These are phyloP conservation scores for Monilinia laxa DNA, from an alignment of 2,329 filamentous ascomycete species.

Conservation along the genomic window DNA sequence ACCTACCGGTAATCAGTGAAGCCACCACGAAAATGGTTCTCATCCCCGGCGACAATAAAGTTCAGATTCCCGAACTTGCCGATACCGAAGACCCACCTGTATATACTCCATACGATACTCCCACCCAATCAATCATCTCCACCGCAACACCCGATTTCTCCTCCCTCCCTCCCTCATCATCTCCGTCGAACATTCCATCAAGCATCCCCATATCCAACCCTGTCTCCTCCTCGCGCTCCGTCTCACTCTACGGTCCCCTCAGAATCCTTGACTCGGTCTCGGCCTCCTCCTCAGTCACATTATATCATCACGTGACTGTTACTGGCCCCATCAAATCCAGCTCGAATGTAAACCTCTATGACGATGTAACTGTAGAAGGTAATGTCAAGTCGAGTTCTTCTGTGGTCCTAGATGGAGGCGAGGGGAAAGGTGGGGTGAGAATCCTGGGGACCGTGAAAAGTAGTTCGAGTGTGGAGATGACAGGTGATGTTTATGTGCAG, in stretches of 20 bases:
- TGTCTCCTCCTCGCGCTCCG: constrained; percentile 24
- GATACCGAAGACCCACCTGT: constrained; percentile 12
- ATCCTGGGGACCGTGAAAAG: constrained; percentile 22
- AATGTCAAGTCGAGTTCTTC: constrained; percentile 26
- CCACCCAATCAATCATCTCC: background rate
- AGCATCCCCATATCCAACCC: constrained; percentile 28
- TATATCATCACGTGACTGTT: constrained; percentile 21
- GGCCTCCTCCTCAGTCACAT: constrained; percentile 21
- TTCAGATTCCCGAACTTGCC: constrained; percentile 19
- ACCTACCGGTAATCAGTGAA: too few relatives aligned
- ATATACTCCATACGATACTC: constrained; percentile 17
- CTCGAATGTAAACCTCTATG: constrained; percentile 25
- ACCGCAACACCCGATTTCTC: constrained; percentile 6
- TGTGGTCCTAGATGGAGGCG: constrained; percentile 24
- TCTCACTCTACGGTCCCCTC: constrained; percentile 29
- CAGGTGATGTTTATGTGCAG: constrained; percentile 24
- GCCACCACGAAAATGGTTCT: constrained; percentile 22
- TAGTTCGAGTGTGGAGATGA: constrained; percentile 24
- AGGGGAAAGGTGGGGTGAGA: constrained; percentile 24
- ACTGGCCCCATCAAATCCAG: constrained; percentile 25
- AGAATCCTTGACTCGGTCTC: constrained; percentile 30
- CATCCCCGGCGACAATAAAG: constrained; percentile 27
- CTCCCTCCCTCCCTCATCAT: constrained; percentile 10
- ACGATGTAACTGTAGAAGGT: constrained; percentile 29
- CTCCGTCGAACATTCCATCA: background rate